A percentile compares a stretch with the other conserved stretches of the same genome.
These are phyloP conservation scores for Glutinoglossum americanum DNA, from an alignment of 495 filamentous ascomycete species.

Conservation along the genomic window DNA sequence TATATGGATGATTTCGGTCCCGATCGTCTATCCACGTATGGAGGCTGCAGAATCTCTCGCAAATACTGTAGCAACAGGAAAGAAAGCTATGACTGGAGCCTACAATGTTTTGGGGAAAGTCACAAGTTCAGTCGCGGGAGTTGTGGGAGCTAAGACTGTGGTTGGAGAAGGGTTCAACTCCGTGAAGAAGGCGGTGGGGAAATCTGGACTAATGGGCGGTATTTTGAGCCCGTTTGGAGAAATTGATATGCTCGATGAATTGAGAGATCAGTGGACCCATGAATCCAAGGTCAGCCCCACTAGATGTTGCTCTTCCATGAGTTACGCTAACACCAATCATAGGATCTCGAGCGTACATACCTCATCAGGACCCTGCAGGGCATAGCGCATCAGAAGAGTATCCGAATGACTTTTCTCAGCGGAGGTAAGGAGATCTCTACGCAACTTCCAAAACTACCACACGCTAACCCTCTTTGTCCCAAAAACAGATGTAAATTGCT, in stretches of 20 bases:
- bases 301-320: neutral
- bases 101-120: slow-evolving; percentile 93
- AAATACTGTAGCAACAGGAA: slow-evolving; percentile 79
- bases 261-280: slow-evolving; percentile 94
- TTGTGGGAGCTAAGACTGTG: slow-evolving; percentile 81
- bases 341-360: slow-evolving; percentile 91
- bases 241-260: slow-evolving; percentile 79
- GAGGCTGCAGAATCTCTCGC: slow-evolving; percentile 80
- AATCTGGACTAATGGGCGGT: slow-evolving; percentile 80
- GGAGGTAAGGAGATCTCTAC: slow-evolving; percentile 34
- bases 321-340: neutral
- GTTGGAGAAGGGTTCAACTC: slow-evolving; percentile 80
- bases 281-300: slow-evolving; percentile 49
- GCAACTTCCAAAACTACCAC: neutral
- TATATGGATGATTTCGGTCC: slow-evolving; percentile 83
- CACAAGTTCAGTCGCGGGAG: slow-evolving; percentile 76
- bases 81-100: slow-evolving; percentile 83
- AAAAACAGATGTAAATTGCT: slow-evolving; percentile 54
- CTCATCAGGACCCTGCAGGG: slow-evolving; percentile 87
- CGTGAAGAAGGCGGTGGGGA: slow-evolving; percentile 90
- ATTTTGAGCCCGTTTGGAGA: slow-evolving; percentile 95
- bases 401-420: slow-evolving; percentile 90
- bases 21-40: slow-evolving; percentile 73
- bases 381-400: slow-evolving; percentile 76
- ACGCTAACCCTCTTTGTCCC: neutral